Base-by-base conservation (phyloP, 192 early-diverging fungal species). In the Coemansia sp. region DNA sequence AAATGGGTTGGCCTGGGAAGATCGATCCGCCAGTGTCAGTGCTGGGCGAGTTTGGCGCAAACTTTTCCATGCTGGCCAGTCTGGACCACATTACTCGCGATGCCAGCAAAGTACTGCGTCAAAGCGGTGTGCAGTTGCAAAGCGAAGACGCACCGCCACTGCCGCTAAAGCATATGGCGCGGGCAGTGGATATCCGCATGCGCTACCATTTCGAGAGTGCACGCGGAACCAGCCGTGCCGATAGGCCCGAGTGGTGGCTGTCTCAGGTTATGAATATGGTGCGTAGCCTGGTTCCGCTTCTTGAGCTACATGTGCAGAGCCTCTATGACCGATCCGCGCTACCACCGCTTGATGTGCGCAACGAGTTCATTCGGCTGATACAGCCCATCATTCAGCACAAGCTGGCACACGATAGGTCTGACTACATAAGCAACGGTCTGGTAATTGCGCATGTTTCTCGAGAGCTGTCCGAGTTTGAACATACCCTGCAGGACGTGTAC, bases 171-270 rank as follows among this genome's bases (percentile, higher is more conserved):
- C 65, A 75, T 20, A 61, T 92, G 83, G 73, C 86, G 16, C 81
- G 78, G 13, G 81, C 87, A 7, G 72, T 92, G 11, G 80, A 85
- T 5, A 61, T 88, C 20, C 71, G 89, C 45, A 91, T 92, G 69
- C 74, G 84, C 59, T 92, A 84, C 57, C 88, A 92, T 61, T 92
- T 92, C 71, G 88, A 90, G 48, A 83, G 87, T 11, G 76, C 71
- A 9, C 81, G 87, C 48, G 78, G 84, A 14, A 92, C 90, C 3
- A 90, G 88, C 64, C 82, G 88, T 47, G 75, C 89, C 2, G 91
- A 92, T 62, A 90, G 89, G 85, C 88, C 91, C n/a, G 91, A 92
- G 68, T 90, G 89, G 90, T 90, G 87, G 64, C 70, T 90, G 19
- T 80, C 83, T 3, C 87, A 89, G 51, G 62, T 87, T 19, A 67